phyloP scores from a whole-genome alignment of 139 green algal genomes.

The Tetraselmis chui region DNA sequence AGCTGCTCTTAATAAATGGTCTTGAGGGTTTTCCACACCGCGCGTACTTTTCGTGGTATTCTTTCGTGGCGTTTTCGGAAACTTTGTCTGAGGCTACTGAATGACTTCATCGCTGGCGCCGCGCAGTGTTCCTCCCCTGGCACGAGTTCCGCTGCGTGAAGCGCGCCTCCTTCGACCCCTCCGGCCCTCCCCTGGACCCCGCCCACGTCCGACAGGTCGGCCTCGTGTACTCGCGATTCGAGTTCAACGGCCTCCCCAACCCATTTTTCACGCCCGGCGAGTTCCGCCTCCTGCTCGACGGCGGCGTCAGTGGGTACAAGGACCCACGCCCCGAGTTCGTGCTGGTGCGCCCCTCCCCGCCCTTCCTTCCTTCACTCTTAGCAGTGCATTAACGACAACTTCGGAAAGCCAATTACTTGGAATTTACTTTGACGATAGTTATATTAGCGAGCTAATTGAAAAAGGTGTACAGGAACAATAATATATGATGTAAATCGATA shows the following conservation, averaged over 20 bases:
- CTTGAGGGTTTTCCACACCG: no score
- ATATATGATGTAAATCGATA: no score
- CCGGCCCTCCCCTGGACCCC: constrained; percentile 49
- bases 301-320: constrained; percentile 56
- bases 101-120: constrained; percentile 38
- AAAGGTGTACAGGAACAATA: no score
- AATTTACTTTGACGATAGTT: no score
- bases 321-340: constrained; percentile 51
- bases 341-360: constrained; percentile 25
- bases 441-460: no score
- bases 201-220: constrained; percentile 56
- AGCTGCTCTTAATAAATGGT: no score
- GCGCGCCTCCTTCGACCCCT: constrained; percentile 45
- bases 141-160: constrained; percentile 80
- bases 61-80: no score
- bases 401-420: no score
- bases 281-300: constrained; percentile 57
- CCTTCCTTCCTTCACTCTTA: no score
- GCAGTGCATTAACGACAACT: no score
- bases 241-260: constrained; percentile 72
- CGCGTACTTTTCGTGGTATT: no score
- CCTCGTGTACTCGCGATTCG: constrained; percentile 60
- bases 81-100: no score
- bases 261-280: constrained; percentile 33
- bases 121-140: constrained; percentile 64